These are phyloP conservation scores for Alternaria panax DNA, from an alignment of 2,329 filamentous ascomycete species.

Conservation along the genomic window DNA sequence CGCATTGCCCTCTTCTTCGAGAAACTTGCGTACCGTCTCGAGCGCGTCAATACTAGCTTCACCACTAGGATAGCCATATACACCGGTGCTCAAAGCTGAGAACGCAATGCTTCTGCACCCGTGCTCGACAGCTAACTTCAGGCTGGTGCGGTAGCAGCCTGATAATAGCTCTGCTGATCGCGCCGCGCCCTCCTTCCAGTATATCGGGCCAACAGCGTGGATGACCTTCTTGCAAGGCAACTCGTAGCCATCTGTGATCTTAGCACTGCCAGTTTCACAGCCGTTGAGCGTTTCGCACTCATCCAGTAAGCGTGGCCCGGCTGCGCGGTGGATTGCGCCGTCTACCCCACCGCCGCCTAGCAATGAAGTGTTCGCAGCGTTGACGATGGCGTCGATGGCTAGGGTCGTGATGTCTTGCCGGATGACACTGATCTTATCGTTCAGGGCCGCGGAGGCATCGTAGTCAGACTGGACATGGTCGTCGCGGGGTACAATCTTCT, in stretches of 20 bases:
- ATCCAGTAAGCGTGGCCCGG: slow-evolving; percentile 70
- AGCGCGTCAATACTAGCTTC: slow-evolving; percentile 78
- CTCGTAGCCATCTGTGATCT: slow-evolving; percentile 80
- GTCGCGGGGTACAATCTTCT: slow-evolving; percentile 53
- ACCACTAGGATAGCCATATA: slow-evolving; percentile 84
- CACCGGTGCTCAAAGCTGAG: slow-evolving; percentile 81
- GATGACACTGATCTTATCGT: slow-evolving; percentile 74
- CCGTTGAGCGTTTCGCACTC: slow-evolving; percentile 78
- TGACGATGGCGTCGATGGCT: slow-evolving; percentile 83
- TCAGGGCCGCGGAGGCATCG: slow-evolving; percentile 51
- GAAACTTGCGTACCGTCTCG: slow-evolving; percentile 63
- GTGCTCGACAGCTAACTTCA: slow-evolving; percentile 75
- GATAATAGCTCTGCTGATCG: slow-evolving; percentile 57
- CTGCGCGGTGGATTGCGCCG: slow-evolving; percentile 79
- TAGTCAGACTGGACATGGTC: slow-evolving; percentile 18
- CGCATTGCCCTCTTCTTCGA: slow-evolving; percentile 56
- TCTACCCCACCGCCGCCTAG: slow-evolving; percentile 87
- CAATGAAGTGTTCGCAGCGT: slow-evolving; percentile 83
- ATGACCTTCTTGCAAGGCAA: slow-evolving; percentile 83
- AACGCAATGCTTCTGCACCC: slow-evolving; percentile 79
- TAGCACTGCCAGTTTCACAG: slow-evolving; percentile 79
- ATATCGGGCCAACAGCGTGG: slow-evolving; percentile 89
- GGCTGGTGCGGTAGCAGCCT: slow-evolving; percentile 72
- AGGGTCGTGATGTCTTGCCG: slow-evolving; percentile 84
- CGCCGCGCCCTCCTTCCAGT: slow-evolving; percentile 54